These are phyloP conservation scores for Sclerotinia subarctica DNA, from an alignment of 2,329 filamentous ascomycete species.

Conservation along the genomic window DNA sequence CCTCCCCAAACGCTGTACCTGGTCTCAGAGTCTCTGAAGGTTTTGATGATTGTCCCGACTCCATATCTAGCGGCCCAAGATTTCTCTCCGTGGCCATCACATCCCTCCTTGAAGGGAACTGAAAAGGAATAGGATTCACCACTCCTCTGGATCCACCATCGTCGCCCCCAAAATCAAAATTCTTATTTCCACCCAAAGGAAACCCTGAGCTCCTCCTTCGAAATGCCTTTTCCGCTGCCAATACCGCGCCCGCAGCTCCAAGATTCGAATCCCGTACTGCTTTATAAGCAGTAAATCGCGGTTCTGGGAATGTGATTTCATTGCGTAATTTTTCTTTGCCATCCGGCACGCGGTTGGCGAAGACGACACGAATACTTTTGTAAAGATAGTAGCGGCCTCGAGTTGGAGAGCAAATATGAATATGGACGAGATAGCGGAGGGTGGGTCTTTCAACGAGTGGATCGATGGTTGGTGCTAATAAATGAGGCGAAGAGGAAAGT, in stretches of 20 bases:
- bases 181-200: slow-evolving; percentile 35
- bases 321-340: slow-evolving; percentile 90
- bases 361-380: slow-evolving; percentile 89
- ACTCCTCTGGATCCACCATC: slow-evolving; percentile 30
- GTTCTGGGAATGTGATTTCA: slow-evolving; percentile 85
- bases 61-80: not conserved
- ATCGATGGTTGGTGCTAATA: not conserved
- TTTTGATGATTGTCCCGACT: not conserved
- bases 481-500: slow-evolving; percentile 30
- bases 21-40: not conserved
- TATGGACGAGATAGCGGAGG: slow-evolving; percentile 83
- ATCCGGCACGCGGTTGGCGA: slow-evolving; percentile 93
- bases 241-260: slow-evolving; percentile 45
- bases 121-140: slow-evolving; percentile 51
- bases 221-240: slow-evolving; percentile 58
- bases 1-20: not conserved
- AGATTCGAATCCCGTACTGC: slow-evolving; percentile 38
- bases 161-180: slow-evolving; percentile 35
- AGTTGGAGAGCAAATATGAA: slow-evolving; percentile 87
- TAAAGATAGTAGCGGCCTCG: slow-evolving; percentile 86
- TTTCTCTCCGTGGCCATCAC: not conserved
- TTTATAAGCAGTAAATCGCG: slow-evolving; percentile 82
- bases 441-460: slow-evolving; percentile 59
- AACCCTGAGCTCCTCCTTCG: slow-evolving; percentile 56
- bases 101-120: slow-evolving; percentile 37